phyloP scores from a whole-genome alignment of 2,329 filamentous ascomycete genomes.

The Boeremia exigua region DNA sequence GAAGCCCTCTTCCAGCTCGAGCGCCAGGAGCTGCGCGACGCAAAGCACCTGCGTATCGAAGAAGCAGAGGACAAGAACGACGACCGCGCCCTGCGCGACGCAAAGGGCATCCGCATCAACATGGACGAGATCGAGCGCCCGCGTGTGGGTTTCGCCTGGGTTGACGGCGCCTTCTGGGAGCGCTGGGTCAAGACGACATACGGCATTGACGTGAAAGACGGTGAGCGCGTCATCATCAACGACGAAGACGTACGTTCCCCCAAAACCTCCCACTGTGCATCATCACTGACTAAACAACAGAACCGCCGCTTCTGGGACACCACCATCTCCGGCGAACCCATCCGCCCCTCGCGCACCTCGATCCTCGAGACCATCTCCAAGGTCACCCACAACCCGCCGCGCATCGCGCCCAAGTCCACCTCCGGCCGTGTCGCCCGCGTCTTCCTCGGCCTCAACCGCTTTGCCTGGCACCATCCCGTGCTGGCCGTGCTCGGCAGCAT shows the following conservation, averaged over 20 bases:
- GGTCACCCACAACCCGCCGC: conserved; percentile 70
- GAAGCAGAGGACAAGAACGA: conserved; percentile 94
- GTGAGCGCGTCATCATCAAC: conserved; percentile 93
- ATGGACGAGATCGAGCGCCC: conserved; percentile 88
- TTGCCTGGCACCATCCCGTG: conserved; percentile 53
- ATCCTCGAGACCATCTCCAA: conserved; percentile 86
- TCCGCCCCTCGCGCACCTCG: conserved; percentile 85
- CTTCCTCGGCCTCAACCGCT: conserved; percentile 58
- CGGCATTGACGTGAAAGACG: conserved; percentile 82
- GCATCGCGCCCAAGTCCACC: conserved; percentile 79
- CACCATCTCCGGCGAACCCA: conserved; percentile 86
- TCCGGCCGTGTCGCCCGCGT: conserved; percentile 73
- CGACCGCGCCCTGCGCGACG: conserved; percentile 81
- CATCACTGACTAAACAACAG: too few relatives aligned
- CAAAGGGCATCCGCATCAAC: conserved; percentile 89
- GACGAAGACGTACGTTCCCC: conserved; percentile 82
- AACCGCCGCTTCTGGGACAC: conserved; percentile 94
- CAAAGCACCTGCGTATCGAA: conserved; percentile 93
- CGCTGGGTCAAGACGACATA: conserved; percentile 96
- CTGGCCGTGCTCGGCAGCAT: conserved; percentile 61
- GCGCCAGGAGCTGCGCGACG: conserved; percentile 88
- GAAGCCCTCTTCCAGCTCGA: conserved; percentile 90
- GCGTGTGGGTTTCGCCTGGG: conserved; percentile 94
- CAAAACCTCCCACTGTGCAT: background rate
- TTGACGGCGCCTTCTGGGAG: conserved; percentile 97